Evolutionary conservation across 768 basidiomycete species (phyloP).

Genomic region (Termitomyces sp.): DNA sequence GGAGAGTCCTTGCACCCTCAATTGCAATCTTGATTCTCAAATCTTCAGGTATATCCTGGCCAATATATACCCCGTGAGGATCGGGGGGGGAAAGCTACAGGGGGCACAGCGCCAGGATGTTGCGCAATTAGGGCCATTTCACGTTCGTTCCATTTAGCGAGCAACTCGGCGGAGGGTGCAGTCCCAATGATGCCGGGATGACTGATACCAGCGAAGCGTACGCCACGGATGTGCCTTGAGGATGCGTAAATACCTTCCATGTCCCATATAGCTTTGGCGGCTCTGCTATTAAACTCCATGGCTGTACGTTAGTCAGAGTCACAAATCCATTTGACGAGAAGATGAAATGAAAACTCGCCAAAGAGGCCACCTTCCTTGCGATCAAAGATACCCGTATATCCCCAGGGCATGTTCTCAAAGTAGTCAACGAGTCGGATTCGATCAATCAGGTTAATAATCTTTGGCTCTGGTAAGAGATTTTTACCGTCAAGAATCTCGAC

Average conservation of each 20-base stretch:
- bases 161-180: conserved; percentile 66
- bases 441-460: too few species aligned
- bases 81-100: conserved; percentile 63
- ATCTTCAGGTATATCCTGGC: conserved; percentile 50
- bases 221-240: conserved; percentile 73
- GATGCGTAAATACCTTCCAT: conserved; percentile 68
- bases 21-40: conserved; percentile 46
- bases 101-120: conserved; percentile 46
- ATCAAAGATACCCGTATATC: conserved; percentile 76
- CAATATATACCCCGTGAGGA: conserved; percentile 57
- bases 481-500: conserved; percentile 73
- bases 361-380: conserved; percentile 68
- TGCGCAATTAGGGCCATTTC: conserved; percentile 60
- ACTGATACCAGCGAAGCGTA: conserved; percentile 72
- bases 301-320: conserved; percentile 26
- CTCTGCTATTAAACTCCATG: conserved; percentile 62
- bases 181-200: conserved; percentile 77
- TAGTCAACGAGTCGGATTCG: conserved; percentile 40
- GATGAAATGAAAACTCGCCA: conserved; percentile 26
- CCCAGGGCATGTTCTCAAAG: conserved; percentile 78
- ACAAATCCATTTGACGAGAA: neutral
- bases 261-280: conserved; percentile 80
- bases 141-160: conserved; percentile 73
- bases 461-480: neutral
- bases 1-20: conserved; percentile 72